A percentile compares a stretch with the other conserved stretches of the same genome.
These are phyloP conservation scores for Nakataea oryzae DNA, from an alignment of 2,329 filamentous ascomycete species.

Conservation along the genomic window DNA sequence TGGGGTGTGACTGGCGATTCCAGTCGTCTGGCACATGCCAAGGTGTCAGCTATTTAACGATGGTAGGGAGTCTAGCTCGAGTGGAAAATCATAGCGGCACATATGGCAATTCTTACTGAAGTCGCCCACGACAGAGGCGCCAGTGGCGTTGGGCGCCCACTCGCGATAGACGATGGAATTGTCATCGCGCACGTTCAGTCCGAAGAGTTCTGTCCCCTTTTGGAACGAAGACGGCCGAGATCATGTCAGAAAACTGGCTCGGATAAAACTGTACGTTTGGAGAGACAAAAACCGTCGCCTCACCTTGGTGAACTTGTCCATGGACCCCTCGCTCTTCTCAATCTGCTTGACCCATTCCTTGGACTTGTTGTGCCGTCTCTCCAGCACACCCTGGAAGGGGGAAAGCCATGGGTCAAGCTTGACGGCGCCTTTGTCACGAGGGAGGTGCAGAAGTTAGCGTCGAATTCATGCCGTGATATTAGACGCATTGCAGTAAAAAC, in stretches of 20 bases:
- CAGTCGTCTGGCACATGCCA: slow-evolving; percentile 55
- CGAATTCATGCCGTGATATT: no score
- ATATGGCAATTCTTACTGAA: slow-evolving; percentile 58
- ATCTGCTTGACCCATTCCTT: slow-evolving; percentile 82
- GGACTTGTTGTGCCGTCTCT: slow-evolving; percentile 65
- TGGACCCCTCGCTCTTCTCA: slow-evolving; percentile 71
- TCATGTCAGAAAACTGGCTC: slow-evolving; percentile 3
- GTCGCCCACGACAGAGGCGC: slow-evolving; percentile 83
- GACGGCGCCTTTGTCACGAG: slow-evolving; percentile 57
- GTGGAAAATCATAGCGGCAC: neutral
- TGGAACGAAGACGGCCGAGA: neutral
- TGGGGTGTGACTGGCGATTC: slow-evolving; percentile 72
- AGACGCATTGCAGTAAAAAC: neutral
- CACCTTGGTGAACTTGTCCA: slow-evolving; percentile 85
- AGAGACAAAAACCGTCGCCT: slow-evolving; percentile 10
- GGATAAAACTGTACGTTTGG: neutral
- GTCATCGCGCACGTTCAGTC: slow-evolving; percentile 70
- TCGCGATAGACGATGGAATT: slow-evolving; percentile 87
- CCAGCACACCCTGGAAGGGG: slow-evolving; percentile 71
- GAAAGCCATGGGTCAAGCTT: slow-evolving; percentile 82
- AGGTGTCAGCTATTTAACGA: neutral
- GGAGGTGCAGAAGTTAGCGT: neutral
- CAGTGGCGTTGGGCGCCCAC: slow-evolving; percentile 85
- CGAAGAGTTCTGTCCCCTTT: slow-evolving; percentile 81
- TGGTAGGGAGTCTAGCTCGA: neutral